These are phyloP conservation scores for Aaosphaeria pasadenensis DNA, from an alignment of 2,329 filamentous ascomycete species.

Conservation along the genomic window DNA sequence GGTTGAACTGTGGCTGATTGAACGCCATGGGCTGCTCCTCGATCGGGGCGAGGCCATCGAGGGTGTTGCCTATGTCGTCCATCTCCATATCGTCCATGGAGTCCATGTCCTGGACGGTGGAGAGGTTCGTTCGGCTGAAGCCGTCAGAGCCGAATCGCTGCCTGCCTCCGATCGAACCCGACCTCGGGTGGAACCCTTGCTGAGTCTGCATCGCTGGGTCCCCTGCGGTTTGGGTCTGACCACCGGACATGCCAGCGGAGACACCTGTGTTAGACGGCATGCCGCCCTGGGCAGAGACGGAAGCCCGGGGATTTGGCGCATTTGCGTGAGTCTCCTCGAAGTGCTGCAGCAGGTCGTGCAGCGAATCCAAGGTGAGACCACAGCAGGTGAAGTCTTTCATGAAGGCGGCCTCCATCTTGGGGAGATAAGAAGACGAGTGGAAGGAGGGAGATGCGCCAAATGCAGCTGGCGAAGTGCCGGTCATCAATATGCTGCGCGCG, in stretches of 20 bases:
- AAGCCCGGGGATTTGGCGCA: slow-evolving; percentile 53
- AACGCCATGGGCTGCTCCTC: slow-evolving; percentile 70
- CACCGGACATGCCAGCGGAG: slow-evolving; percentile 37
- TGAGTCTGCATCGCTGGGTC: slow-evolving; percentile 35
- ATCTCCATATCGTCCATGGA: slow-evolving; percentile 94
- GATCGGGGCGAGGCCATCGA: slow-evolving; percentile 50
- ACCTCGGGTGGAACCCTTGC: slow-evolving; percentile 36
- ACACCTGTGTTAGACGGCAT: slow-evolving; percentile 28
- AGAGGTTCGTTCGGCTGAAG: slow-evolving; percentile 39
- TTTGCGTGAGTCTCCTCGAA: slow-evolving; percentile 94
- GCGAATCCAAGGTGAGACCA: slow-evolving; percentile 79
- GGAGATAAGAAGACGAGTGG: slow-evolving; percentile 93
- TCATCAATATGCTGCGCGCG: slow-evolving; percentile 77
- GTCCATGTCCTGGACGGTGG: slow-evolving; percentile 64
- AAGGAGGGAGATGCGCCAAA: slow-evolving; percentile 81
- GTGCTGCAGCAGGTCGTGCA: slow-evolving; percentile 93
- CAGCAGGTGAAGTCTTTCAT: slow-evolving; percentile 98
- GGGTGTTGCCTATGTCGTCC: slow-evolving; percentile 66
- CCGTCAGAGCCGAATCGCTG: slow-evolving; percentile 38
- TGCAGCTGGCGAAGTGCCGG: slow-evolving; percentile 88
- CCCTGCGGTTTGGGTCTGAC: slow-evolving; percentile 41
- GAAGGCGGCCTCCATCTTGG: slow-evolving; percentile 94
- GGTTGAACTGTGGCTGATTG: slow-evolving; percentile 51
- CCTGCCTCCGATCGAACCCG: slow-evolving; percentile 36
- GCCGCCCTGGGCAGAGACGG: slow-evolving; percentile 47